phyloP scores from a whole-genome alignment of 495 filamentous ascomycete genomes.

The Corynascus novoguineensis region DNA sequence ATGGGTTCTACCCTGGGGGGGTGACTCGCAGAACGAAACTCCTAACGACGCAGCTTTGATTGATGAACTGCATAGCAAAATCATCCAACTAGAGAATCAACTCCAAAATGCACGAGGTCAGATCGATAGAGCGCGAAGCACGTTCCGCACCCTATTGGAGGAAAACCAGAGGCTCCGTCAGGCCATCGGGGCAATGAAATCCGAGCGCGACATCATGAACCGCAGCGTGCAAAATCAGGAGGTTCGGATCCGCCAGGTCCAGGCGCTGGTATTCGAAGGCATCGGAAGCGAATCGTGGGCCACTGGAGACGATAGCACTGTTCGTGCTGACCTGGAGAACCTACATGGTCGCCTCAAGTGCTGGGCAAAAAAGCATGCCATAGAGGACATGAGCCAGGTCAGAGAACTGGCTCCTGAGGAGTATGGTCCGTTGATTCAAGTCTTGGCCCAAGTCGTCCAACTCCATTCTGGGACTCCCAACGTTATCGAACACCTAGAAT shows the following conservation, averaged over 20 bases:
- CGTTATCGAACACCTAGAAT: not conserved
- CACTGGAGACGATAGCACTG: not conserved
- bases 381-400: not conserved
- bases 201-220: not conserved
- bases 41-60: not conserved
- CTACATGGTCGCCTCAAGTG: not conserved
- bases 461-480: not conserved
- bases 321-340: constrained; percentile 5
- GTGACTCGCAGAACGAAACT: not conserved
- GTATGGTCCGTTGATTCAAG: not conserved
- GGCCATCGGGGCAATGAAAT: not conserved
- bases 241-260: constrained; percentile 3
- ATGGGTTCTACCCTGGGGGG: not conserved
- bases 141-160: not conserved
- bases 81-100: not conserved
- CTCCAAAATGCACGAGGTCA: not conserved
- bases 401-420: not conserved
- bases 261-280: constrained; percentile 4
- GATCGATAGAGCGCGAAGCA: not conserved
- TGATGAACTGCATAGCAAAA: not conserved
- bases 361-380: constrained; percentile 6
- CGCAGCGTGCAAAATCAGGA: not conserved
- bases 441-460: not conserved
- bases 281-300: constrained; percentile 1
- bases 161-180: not conserved